Evolutionary conservation across 352 stramenopile genomes (phyloP), one percentile per base, ranked within the genome.

Genomic region (Albugo candida): DNA sequence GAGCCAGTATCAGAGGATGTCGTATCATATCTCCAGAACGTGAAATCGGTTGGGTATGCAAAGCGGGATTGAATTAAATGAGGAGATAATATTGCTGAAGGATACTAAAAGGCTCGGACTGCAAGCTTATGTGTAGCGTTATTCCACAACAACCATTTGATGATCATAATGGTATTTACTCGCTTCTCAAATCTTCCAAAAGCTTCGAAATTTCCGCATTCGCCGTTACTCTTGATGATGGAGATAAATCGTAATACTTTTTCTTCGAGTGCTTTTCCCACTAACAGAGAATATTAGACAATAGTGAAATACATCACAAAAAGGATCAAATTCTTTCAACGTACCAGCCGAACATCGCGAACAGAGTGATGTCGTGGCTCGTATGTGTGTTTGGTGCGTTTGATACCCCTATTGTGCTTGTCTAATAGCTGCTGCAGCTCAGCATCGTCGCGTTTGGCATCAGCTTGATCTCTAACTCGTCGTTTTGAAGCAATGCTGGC

Each of bases 331-430:
- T 12, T 6, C n/a, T 48, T 2, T 1, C 12, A 5, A 52, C 64
- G 38, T 51, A 85, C 75, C 69, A 65, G 56, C 45, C 66, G 70
- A 11, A 88, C 72, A 45, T 84, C 69, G 12, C 75, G 69, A 37
- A 88, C 64, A 5, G 75, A 83, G 53, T 88, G 75, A 19, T 80
- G 63, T n/a, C 63, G 67, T 14, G 75, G 75, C 45, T 88, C 72
- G 49, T 85, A 88, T 38, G 68, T 82, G 49, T 85, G 72, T 17
- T 34, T 43, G 3, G 55, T 59, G 21, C 47, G 6, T 56, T 83
- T 83, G 49, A 85, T 79, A 44, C 81, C 81, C 56, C 82, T 84
- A 56, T 88, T 88, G 52, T 88, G 75, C 35, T 61, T 59, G 38
- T 64, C 64, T 21, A 88, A 50, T 18, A 85, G 54, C 49, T 61